Conservation (phyloP, 495 filamentous ascomycete species). For the Chaetomium cochliodes region DNA sequence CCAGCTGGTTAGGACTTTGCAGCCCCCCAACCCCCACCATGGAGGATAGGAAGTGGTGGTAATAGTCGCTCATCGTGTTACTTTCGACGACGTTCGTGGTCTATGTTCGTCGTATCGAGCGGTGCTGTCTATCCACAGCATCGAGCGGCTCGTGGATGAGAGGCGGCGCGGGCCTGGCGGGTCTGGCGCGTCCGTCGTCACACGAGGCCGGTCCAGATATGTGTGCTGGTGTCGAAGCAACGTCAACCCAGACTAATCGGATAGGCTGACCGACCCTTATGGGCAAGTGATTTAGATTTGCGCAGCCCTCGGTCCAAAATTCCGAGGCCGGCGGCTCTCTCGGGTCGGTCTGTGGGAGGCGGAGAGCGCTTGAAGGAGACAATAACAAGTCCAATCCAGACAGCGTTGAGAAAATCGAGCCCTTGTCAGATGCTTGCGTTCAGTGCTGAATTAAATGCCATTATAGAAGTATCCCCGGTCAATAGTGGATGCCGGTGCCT, state of each 20-base stretch:
- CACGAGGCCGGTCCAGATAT: constrained; percentile 1
- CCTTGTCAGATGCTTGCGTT: constrained; percentile 10
- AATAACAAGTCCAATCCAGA: neutral
- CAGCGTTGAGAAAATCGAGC: neutral
- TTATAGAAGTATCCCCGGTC: constrained; percentile 10
- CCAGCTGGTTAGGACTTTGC: constrained; percentile 37
- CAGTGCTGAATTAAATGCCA: constrained; percentile 7
- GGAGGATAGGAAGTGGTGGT: constrained; percentile 49
- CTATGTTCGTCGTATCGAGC: neutral
- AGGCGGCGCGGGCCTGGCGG: constrained; percentile 2
- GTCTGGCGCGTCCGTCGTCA: constrained; percentile 3
- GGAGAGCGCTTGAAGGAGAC: neutral
- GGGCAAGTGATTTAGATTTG: neutral
- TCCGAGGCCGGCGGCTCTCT: constrained; percentile 9
- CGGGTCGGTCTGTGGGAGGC: neutral
- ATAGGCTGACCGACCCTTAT: neutral
- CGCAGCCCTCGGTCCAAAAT: constrained; percentile 5
- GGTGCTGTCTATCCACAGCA: neutral
- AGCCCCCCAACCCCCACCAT: constrained; percentile 46
- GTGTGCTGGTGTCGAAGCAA: neutral
- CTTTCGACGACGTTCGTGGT: neutral
- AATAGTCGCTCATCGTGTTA: constrained; percentile 49
- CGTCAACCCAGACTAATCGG: neutral
- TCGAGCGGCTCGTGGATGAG: neutral
- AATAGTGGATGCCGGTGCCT: neutral